Conservation (phyloP, 2,329 filamentous ascomycete genomes). For the Aspergillus niger region DNA sequence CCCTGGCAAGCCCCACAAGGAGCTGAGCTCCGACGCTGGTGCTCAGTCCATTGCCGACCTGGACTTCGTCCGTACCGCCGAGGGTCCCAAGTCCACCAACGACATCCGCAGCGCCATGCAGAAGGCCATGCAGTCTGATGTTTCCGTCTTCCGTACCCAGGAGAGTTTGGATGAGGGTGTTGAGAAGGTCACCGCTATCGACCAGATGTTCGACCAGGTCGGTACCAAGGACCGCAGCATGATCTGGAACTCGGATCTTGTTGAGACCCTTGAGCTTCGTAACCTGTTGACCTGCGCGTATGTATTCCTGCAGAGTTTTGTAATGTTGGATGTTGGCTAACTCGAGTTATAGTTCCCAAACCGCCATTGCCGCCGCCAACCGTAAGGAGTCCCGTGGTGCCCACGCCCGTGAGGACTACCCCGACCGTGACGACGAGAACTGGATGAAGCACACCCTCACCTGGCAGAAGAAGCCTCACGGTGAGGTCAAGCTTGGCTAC, state of each 20-base stretch:
- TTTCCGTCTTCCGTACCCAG: slow-evolving; percentile 94
- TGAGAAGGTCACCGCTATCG: slow-evolving; percentile 80
- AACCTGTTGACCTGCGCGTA: slow-evolving; percentile 97
- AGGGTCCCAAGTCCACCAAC: slow-evolving; percentile 82
- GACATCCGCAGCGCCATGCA: slow-evolving; percentile 93
- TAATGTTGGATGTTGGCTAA: slow-evolving; percentile 9
- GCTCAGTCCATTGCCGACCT: slow-evolving; percentile 83
- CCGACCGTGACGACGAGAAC: slow-evolving; percentile 89
- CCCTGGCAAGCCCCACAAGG: slow-evolving; percentile 77
- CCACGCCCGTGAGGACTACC: slow-evolving; percentile 94
- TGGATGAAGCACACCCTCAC: slow-evolving; percentile 99
- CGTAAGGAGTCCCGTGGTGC: slow-evolving; percentile 97
- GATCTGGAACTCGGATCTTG: slow-evolving; percentile 99
- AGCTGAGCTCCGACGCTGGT: slow-evolving; percentile 80
- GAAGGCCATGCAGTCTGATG: slow-evolving; percentile 97
- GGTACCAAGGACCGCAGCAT: slow-evolving; percentile 98
- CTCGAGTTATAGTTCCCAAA: slow-evolving; percentile 68
- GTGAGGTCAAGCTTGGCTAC: slow-evolving; percentile 83
- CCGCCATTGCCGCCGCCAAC: slow-evolving; percentile 84
- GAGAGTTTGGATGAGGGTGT: slow-evolving; percentile 94
- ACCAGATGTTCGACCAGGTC: slow-evolving; percentile 76
- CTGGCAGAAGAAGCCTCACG: slow-evolving; percentile 92
- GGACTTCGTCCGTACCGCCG: slow-evolving; percentile 79
- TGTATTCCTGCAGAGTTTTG: slow-evolving; percentile 44
- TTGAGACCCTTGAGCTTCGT: slow-evolving; percentile 92